Evolutionary conservation across 805 yeast species (phyloP), one percentile per base, ranked within the genome.

Genomic region (Vanderwaltozyma verrucispora): DNA sequence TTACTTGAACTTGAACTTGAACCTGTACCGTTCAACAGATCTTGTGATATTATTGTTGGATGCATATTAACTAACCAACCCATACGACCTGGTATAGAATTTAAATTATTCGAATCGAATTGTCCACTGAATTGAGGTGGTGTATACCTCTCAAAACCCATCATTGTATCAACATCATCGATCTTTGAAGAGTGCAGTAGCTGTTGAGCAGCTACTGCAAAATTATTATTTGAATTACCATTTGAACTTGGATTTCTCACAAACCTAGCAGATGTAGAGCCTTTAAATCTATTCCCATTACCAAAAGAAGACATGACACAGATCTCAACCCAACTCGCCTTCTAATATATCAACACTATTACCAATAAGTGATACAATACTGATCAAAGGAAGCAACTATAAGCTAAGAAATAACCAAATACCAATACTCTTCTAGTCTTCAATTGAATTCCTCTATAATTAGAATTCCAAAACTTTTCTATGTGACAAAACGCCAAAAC

Each of bases 61-160:
- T 89, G 98, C 92, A 92, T 86, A 53, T 92, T 94, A 30, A 81
- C 73, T 38, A 92, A 65, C 98, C 98, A 92, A 31, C 98, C 99
- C 3, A 53, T 47, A 30, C 60, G 50, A 1, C 60, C 62, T 4
- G 58, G 56, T 10, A 49, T 32, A 16, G 36, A 33, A 17, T 42
- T 43, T 14, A 49, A 15, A 17, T 47, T 44, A 2, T 32, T 29
- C 9, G 33, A 23, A 15, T 47, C 48, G 10, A 43, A 35, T 14
- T 36, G 43, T 2, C 52, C 59, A 31, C 45, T 49, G 29, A 41
- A 69, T 57, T 26, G 94, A 74, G 23, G 95, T 85, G 44, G 77
- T 62, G 35, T 80, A 84, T 69, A 77, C 35, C 92, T 67, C 31
- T 80, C 84, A 55, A 92, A 92, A 11, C 97, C 98, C 92, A 94